Evolutionary conservation across 768 basidiomycete genomes (phyloP), one percentile per base, ranked within the genome.

Genomic region (Lactifluus subvellereus): DNA sequence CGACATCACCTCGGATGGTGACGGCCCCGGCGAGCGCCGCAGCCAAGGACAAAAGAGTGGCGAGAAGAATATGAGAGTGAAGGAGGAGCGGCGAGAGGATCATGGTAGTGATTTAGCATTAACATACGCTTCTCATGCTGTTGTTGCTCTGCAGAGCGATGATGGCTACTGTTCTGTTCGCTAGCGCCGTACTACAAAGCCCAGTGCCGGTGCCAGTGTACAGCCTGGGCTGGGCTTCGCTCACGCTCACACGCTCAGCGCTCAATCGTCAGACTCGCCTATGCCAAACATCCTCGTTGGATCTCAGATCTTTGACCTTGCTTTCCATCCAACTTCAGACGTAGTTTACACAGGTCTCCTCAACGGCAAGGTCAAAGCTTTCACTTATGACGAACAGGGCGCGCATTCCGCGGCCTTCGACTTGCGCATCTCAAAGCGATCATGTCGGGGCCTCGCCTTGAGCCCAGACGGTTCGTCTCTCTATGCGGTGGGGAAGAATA

Each of bases 301-400:
- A 53, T 82, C 84, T 8, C 90, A 96, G 73, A 84, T 94, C 33
- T 97, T 96, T 74, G 95, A 96, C 77, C 77, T 97, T 47, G 83
- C 81, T 2, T 98, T 97, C 70, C 93, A 96, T 69, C 94, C 95
- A 0, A 79, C 78, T 5, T 70, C 81, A 53, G 75, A 85, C 1
- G 79, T 84, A n/a, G 83, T 94, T 4, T 94, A 89, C 73, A 78
- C 84, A 0, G 89, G 84, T 5, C 84, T 96, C 2, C 77, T 98
- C 16, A 88, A 89, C 0, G 95, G 95, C 10, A 80, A 89, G 52
- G 77, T 97, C 68, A 91, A 88, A 64, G 91, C 91, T 0, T 94
- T 88, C 72, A 71, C 79, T 4, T 97, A 94, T 72, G 84, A 88
- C 70, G 85, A 88, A 55, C 81, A 86, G 57, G 87, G 87, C 4